Evolutionary conservation across 805 yeast genomes (phyloP).

Genomic region (Grigorovia yakushimaensis): DNA sequence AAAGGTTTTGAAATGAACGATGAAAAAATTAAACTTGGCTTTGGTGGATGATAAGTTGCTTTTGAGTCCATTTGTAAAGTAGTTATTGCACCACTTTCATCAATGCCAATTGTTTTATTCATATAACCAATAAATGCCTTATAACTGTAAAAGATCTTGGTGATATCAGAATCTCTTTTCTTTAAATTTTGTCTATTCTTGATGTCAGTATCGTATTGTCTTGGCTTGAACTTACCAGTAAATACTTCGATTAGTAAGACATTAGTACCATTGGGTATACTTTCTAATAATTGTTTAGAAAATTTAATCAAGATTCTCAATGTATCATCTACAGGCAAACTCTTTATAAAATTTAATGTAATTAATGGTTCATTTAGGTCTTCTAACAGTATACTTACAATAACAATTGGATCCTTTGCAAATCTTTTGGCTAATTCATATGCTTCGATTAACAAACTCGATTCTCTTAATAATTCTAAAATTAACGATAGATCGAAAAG

Average conservation of each 20-base stretch:
- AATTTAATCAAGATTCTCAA: slow-evolving; percentile 58
- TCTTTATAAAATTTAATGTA: slow-evolving; percentile 56
- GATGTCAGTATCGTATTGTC: slow-evolving; percentile 8
- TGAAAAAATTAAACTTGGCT: slow-evolving; percentile 77
- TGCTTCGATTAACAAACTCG: slow-evolving; percentile 58
- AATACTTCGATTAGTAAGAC: slow-evolving; percentile 75
- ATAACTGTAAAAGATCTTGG: slow-evolving; percentile 40
- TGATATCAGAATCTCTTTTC: slow-evolving; percentile 6
- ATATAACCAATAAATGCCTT: slow-evolving; percentile 50
- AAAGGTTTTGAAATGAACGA: slow-evolving; percentile 78
- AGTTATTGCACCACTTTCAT: slow-evolving; percentile 7
- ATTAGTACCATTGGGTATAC: slow-evolving; percentile 72
- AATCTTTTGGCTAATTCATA: slow-evolving; percentile 55
- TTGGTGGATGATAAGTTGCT: slow-evolving; percentile 81
- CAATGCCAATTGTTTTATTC: slow-evolving; percentile 25
- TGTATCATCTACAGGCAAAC: slow-evolving; percentile 67
- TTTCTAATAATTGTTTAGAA: slow-evolving; percentile 55
- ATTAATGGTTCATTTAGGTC: slow-evolving; percentile 52
- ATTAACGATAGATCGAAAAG: slow-evolving; percentile 58
- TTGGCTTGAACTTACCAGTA: slow-evolving; percentile 69
- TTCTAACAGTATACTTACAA: slow-evolving; percentile 64
- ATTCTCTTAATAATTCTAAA: slow-evolving; percentile 61
- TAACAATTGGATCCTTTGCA: slow-evolving; percentile 59
- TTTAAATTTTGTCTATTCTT: slow-evolving; percentile 3
- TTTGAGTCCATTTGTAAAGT: not conserved